Conservation (phyloP, 495 filamentous ascomycete genomes). For the Trichoderma erinaceum region DNA sequence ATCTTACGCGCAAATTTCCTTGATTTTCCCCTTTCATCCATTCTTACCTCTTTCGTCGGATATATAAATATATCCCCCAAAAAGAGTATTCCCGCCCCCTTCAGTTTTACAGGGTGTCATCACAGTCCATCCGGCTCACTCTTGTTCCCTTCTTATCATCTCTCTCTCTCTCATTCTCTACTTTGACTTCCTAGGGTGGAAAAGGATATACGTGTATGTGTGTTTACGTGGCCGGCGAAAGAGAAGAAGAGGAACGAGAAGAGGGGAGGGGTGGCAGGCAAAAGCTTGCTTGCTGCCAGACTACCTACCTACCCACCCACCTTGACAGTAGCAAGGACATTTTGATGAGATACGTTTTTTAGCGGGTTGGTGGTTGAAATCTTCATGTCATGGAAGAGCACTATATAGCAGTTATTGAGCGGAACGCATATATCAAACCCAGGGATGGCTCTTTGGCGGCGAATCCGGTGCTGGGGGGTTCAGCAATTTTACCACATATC, state of each 20-base stretch:
- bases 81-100: not conserved
- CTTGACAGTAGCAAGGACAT: not conserved
- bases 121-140: not conserved
- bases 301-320: not conserved
- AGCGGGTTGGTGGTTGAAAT: constrained; percentile 4
- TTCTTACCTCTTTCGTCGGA: not conserved
- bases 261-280: too few relatives aligned
- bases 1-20: not conserved
- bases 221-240: not conserved
- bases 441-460: not conserved
- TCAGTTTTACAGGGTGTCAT: not conserved
- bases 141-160: not conserved
- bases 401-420: constrained; percentile 7
- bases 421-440: not conserved
- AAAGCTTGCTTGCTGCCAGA: not conserved
- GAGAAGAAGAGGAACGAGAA: too few relatives aligned
- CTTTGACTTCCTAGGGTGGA: not conserved
- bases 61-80: not conserved
- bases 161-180: not conserved
- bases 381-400: constrained; percentile 4
- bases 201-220: not conserved
- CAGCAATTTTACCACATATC: not conserved
- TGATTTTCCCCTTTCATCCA: not conserved
- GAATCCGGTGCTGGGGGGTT: not conserved
- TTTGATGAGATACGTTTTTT: not conserved